phyloP scores from a whole-genome alignment of 352 stramenopile genomes.

The Globisporangium echinulatum region DNA sequence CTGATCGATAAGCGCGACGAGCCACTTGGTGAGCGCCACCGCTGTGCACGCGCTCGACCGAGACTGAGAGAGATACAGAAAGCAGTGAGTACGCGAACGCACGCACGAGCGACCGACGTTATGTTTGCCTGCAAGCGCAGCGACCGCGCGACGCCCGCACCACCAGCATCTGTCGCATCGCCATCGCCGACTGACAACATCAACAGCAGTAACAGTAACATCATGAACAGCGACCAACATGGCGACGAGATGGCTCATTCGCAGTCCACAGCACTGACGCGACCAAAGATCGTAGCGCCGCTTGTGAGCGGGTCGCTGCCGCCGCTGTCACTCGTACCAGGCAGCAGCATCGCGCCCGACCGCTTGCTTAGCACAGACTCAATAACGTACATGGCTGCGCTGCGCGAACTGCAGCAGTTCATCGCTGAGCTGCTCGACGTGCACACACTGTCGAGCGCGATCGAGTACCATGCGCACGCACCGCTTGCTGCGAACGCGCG shows the following conservation, averaged over 20 bases:
- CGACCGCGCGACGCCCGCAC: neutral
- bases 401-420: constrained; percentile 24
- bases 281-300: neutral
- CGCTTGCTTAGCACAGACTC: neutral
- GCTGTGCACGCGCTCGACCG: too few relatives aligned
- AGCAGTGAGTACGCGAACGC: too few relatives aligned
- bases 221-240: neutral
- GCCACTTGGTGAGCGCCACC: too few relatives aligned
- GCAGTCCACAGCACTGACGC: neutral
- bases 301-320: neutral
- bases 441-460: constrained; percentile 26
- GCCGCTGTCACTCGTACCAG: neutral
- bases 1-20: too few relatives aligned
- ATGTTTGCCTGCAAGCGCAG: constrained; percentile 7
- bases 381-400: constrained; percentile 21
- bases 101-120: too few relatives aligned
- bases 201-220: neutral
- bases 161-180: neutral
- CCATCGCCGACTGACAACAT: neutral
- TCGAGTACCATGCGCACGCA: constrained; percentile 25
- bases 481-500: constrained; percentile 24
- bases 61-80: too few relatives aligned
- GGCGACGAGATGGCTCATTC: neutral
- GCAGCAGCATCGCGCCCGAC: neutral
- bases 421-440: constrained; percentile 30